Conservation (phyloP, 805 yeast species). For the Lipomyces yamadae region DNA sequence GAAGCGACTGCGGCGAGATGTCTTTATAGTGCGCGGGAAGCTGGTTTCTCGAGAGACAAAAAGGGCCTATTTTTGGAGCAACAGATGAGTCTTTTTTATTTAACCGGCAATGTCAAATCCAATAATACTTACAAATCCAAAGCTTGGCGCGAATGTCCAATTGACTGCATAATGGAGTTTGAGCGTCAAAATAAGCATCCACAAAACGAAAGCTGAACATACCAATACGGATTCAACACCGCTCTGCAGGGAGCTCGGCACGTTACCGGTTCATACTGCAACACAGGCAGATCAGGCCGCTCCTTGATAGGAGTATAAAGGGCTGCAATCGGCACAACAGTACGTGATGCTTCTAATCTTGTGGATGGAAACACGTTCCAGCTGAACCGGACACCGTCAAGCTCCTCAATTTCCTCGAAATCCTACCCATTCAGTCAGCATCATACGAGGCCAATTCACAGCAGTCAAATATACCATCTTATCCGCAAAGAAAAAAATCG, state of each 20-base stretch:
- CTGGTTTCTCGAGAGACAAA: slow-evolving; percentile 77
- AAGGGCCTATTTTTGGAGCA: slow-evolving; percentile 50
- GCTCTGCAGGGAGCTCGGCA: slow-evolving; percentile 85
- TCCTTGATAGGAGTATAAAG: slow-evolving; percentile 91
- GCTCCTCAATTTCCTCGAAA: slow-evolving; percentile 64
- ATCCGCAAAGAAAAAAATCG: not conserved
- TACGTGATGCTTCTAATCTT: slow-evolving; percentile 83
- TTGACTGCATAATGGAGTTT: slow-evolving; percentile 45
- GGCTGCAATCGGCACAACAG: slow-evolving; percentile 93
- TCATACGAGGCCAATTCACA: not conserved
- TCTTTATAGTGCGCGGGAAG: slow-evolving; percentile 82
- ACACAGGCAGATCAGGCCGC: slow-evolving; percentile 74
- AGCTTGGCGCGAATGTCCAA: slow-evolving; percentile 73
- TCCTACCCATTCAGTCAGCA: slow-evolving; percentile 44
- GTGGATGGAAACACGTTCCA: slow-evolving; percentile 91
- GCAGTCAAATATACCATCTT: not conserved
- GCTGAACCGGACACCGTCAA: slow-evolving; percentile 71
- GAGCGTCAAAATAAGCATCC: not conserved
- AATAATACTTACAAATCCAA: slow-evolving; percentile 67
- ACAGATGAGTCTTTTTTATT: not conserved
- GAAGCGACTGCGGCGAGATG: slow-evolving; percentile 74
- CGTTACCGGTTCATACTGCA: slow-evolving; percentile 81
- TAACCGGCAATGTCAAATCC: not conserved
- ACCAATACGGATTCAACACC: slow-evolving; percentile 82
- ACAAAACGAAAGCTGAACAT: slow-evolving; percentile 13